Evolutionary conservation across 192 early-diverging fungal species (phyloP).

Genomic region (Umbelopsis sp.): DNA sequence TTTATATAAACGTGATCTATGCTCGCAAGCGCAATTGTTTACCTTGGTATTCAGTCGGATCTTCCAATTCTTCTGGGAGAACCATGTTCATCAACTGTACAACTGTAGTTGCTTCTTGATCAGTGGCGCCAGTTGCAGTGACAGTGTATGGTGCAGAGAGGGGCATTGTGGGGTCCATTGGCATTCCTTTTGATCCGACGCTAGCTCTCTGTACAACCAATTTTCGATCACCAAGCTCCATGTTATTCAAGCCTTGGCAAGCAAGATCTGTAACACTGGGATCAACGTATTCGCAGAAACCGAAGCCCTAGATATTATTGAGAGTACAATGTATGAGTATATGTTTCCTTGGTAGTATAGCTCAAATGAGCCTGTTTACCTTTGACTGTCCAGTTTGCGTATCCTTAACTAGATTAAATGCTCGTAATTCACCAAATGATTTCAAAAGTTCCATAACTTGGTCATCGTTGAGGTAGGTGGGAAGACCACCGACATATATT

Average conservation of each 20-base stretch:
- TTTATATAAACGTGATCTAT: background rate
- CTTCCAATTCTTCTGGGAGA: conserved; percentile 76
- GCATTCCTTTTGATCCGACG: conserved; percentile 68
- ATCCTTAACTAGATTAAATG: conserved; percentile 95
- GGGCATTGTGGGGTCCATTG: conserved; percentile 11
- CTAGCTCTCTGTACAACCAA: conserved; percentile 94
- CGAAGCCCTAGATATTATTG: conserved; percentile 70
- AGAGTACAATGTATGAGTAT: conserved; percentile 9
- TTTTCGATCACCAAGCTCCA: conserved; percentile 93
- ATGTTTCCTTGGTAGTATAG: conserved; percentile 10
- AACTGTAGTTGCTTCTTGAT: conserved; percentile 76
- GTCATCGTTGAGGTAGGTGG: conserved; percentile 84
- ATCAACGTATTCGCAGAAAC: conserved; percentile 95
- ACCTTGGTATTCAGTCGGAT: conserved; percentile 88
- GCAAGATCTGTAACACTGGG: conserved; percentile 89
- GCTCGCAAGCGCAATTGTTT: background rate
- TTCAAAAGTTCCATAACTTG: conserved; percentile 93
- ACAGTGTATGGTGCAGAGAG: conserved; percentile 29
- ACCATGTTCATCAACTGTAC: conserved; percentile 97
- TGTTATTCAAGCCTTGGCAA: conserved; percentile 92
- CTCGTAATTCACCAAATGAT: conserved; percentile 90
- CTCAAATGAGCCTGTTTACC: conserved; percentile 39
- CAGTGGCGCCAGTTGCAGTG: conserved; percentile 48
- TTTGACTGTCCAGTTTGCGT: conserved; percentile 71
- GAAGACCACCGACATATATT: conserved; percentile 93